phyloP scores from a whole-genome alignment of 2,329 filamentous ascomycete genomes.

The Thelonectria rubi region DNA sequence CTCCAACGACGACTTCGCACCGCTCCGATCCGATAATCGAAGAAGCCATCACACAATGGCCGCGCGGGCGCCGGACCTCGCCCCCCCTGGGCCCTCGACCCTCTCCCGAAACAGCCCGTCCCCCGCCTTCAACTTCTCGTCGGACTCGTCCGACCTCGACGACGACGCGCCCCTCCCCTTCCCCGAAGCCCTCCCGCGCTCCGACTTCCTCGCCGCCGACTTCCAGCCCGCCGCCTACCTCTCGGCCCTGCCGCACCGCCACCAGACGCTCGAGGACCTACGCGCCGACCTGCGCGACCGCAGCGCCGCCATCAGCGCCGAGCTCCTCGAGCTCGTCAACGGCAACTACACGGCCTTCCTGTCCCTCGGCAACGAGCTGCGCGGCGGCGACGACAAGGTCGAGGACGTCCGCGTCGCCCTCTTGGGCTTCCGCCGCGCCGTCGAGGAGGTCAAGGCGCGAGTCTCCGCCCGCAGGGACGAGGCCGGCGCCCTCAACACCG shows the following conservation, averaged over 20 bases:
- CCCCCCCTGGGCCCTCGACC: slow-evolving; percentile 39
- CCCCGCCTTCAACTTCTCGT: slow-evolving; percentile 53
- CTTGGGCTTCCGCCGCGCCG: slow-evolving; percentile 83
- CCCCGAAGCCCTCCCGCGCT: slow-evolving; percentile 82
- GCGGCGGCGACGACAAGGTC: slow-evolving; percentile 89
- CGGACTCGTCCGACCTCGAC: slow-evolving; percentile 51
- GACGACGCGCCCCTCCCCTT: slow-evolving; percentile 84
- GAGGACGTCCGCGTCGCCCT: slow-evolving; percentile 90
- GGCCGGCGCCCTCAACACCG: slow-evolving; percentile 68
- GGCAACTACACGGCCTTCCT: slow-evolving; percentile 94
- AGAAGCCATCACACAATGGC: slow-evolving; percentile 20
- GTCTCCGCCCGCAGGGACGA: slow-evolving; percentile 72
- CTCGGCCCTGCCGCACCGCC: slow-evolving; percentile 80
- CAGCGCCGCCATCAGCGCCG: slow-evolving; percentile 80
- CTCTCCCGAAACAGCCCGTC: slow-evolving; percentile 40
- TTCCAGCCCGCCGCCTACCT: slow-evolving; percentile 88
- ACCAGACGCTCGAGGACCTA: slow-evolving; percentile 95
- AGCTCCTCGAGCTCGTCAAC: slow-evolving; percentile 94
- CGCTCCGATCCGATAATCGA: background rate
- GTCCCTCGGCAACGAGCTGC: slow-evolving; percentile 80
- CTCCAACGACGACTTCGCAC: background rate
- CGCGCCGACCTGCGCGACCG: slow-evolving; percentile 85
- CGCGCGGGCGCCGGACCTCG: slow-evolving; percentile 41
- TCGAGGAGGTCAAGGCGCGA: slow-evolving; percentile 75
- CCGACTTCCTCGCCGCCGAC: slow-evolving; percentile 78